A percentile compares a stretch with the other conserved stretches of the same genome.
These are phyloP conservation scores for Sanchytrium tribonematis DNA, from an alignment of 371 early-diverging fungal genomes.

Conservation along the genomic window DNA sequence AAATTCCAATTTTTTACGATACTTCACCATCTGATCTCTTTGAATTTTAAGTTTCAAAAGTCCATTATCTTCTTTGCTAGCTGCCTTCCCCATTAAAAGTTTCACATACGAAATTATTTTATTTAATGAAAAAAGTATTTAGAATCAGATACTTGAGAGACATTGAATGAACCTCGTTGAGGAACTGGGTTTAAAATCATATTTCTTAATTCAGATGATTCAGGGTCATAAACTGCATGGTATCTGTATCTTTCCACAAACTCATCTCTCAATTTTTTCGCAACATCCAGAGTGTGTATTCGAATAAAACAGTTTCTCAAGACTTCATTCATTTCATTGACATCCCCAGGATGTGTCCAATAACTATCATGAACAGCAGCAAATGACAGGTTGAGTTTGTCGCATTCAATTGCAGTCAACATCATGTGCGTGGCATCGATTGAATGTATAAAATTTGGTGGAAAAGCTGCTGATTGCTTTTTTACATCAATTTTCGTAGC, in stretches of 20 bases:
- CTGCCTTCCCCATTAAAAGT: too few relatives aligned
- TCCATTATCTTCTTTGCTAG: too few relatives aligned
- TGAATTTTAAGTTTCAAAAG: too few relatives aligned
- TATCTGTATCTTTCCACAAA: slow-evolving; percentile 48
- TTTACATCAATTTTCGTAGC: slow-evolving; percentile 52
- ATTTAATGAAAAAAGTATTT: slow-evolving; percentile 54
- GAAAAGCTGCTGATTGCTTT: slow-evolving; percentile 85
- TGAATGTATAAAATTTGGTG: slow-evolving; percentile 92
- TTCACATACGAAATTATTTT: too few relatives aligned
- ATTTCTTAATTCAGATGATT: too few relatives aligned
- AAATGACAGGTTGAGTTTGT: slow-evolving; percentile 43
- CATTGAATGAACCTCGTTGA: slow-evolving; percentile 70
- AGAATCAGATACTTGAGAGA: slow-evolving; percentile 41
- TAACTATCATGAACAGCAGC: slow-evolving; percentile 91
- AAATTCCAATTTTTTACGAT: too few relatives aligned
- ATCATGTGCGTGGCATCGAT: slow-evolving; percentile 93
- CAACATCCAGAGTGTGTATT: slow-evolving; percentile 43
- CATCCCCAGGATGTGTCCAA: slow-evolving; percentile 87
- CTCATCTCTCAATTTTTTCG: slow-evolving; percentile 52
- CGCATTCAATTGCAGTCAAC: slow-evolving; percentile 55
- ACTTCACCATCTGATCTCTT: too few relatives aligned
- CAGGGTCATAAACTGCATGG: slow-evolving; percentile 33
- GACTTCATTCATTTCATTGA: slow-evolving; percentile 50
- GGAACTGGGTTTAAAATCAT: too few relatives aligned
- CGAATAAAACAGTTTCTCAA: slow-evolving; percentile 67